Percentiles rank a stretch among this genome's conserved stretches.
Conservation (phyloP, 495 filamentous ascomycete genomes). For the Cercophora samala region DNA sequence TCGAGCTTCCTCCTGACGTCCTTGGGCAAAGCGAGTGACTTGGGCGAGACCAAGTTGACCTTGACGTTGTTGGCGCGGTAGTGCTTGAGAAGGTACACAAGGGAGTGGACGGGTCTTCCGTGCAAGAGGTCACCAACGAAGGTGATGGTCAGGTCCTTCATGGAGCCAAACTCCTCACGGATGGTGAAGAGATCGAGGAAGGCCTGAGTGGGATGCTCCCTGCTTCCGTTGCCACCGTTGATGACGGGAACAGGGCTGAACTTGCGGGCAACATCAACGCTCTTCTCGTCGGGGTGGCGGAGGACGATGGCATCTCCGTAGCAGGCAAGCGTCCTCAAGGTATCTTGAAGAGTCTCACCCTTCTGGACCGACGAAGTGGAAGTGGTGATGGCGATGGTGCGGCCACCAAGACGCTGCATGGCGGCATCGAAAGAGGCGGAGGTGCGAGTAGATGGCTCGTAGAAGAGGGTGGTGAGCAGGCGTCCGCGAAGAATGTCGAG, state of each 20-base stretch:
- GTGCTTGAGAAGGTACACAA: conserved; percentile 87
- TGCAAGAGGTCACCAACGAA: conserved; percentile 91
- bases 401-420: conserved; percentile 93
- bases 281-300: conserved; percentile 79
- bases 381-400: conserved; percentile 72
- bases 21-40: conserved; percentile 69
- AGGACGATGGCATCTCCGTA: conserved; percentile 94
- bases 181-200: conserved; percentile 99
- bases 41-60: conserved; percentile 85
- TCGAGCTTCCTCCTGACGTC: conserved; percentile 68
- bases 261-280: conserved; percentile 74
- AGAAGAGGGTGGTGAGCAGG: conserved; percentile 89
- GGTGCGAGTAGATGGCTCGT: conserved; percentile 93
- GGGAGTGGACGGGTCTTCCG: conserved; percentile 89
- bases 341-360: conserved; percentile 91
- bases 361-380: conserved; percentile 82
- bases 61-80: conserved; percentile 93
- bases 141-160: conserved; percentile 90
- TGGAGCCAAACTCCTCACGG: conserved; percentile 91
- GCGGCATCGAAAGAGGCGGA: conserved; percentile 95
- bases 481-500: conserved; percentile 82
- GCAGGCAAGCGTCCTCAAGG: conserved; percentile 85
- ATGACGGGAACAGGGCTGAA: conserved; percentile 88
- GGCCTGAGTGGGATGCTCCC: conserved; percentile 95
- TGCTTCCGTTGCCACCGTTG: conserved; percentile 92